phyloP scores from a whole-genome alignment of 108 stramenopile species.

The Nitzschia sp. region DNA sequence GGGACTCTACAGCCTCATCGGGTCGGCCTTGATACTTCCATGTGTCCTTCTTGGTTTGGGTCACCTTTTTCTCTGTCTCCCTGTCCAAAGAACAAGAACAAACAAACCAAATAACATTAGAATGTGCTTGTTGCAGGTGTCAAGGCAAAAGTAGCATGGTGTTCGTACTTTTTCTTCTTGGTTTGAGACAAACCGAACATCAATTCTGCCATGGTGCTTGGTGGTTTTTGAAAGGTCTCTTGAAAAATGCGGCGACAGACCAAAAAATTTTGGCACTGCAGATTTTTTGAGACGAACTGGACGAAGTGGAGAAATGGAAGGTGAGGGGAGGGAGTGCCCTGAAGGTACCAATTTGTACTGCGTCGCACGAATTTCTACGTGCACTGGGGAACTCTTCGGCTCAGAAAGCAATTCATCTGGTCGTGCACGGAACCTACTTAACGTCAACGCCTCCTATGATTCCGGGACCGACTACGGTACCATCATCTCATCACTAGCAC shows the following conservation, averaged over 20 bases:
- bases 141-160: not conserved
- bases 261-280: not conserved
- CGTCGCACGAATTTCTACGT: not conserved
- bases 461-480: not conserved
- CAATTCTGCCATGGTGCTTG: conserved; percentile 28
- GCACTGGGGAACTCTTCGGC: not conserved
- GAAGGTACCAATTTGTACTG: not conserved
- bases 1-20: conserved; percentile 28
- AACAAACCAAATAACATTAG: not conserved
- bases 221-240: not conserved
- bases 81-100: not conserved
- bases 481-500: too few species aligned
- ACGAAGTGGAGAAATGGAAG: not conserved
- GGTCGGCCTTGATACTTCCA: conserved; percentile 28
- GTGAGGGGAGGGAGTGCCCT: not conserved
- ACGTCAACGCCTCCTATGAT: not conserved
- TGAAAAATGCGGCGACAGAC: not conserved
- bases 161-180: conserved; percentile 34
- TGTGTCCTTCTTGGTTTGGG: conserved; percentile 22
- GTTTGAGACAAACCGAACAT: conserved; percentile 38
- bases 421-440: not conserved
- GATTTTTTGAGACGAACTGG: not conserved
- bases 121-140: not conserved
- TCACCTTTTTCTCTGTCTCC: conserved; percentile 22
- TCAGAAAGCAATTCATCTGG: not conserved